Evolutionary conservation across 331 rosid genomes (phyloP), one percentile per base, ranked within the genome.

Genomic region (Pyracantha coccinea): DNA sequence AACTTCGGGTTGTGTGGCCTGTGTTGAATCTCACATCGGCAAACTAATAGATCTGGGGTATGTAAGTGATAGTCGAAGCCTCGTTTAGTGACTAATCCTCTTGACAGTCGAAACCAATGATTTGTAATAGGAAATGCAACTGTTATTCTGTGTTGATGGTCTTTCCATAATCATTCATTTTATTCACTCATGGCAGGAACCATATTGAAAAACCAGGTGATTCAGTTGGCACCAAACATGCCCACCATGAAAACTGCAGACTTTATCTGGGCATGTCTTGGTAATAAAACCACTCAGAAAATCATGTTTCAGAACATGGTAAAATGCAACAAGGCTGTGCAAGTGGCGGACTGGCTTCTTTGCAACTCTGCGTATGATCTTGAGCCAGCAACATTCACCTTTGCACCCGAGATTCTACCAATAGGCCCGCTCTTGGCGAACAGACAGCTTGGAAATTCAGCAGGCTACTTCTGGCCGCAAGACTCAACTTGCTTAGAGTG

Each of bases 301-400:
- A 68, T 69, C 15, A 59, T 85, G 67, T 87, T 89, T 38, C 76
- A 89, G 31, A 71, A 75, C 1, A 63, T 80, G 83, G 1, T 73
- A 67, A 71, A 75, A 60, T 75, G 58, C 72, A 83, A 38, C 25
- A 31, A 73, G 15, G 64, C 72, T 24, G 55, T 70, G 57, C 10
- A 83, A 25, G 31, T 16, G 29, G 71, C 79, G 41, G 78, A 87
- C 14, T 71, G 91, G 89, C 69, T 87, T n/a, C 78, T 87, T n/a
- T 75, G 88, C 88, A 87, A 89, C 78, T 87, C 89, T 64, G n/a
- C 76, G 21, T 65, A 74, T 72, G 78, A 71, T 6, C 75, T 84
- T 52, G 88, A 86, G 54, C 78, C 86, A 45, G 61, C 64, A 4
- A 55, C 86, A 16, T 68, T 82, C 72, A 59, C 77, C 66, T 68